These are phyloP conservation scores for Eutypa lata DNA, from an alignment of 2,329 filamentous ascomycete genomes.

Conservation along the genomic window DNA sequence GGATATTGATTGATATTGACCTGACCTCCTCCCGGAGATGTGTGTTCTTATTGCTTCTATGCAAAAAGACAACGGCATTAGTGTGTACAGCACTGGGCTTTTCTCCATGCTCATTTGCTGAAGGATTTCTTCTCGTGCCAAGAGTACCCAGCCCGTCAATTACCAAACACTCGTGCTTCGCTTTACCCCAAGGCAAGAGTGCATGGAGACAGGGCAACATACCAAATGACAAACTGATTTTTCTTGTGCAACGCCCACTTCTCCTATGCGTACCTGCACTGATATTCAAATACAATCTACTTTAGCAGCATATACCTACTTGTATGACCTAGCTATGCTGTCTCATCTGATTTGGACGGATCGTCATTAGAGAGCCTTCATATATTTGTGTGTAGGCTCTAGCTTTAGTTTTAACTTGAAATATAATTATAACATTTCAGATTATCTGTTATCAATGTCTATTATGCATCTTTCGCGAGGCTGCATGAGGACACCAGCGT, in stretches of 20 bases:
- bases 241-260: neutral
- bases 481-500: too few species aligned
- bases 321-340: too few species aligned
- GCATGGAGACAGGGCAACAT: slow-evolving; percentile 64
- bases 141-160: slow-evolving; percentile 47
- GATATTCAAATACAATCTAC: too few species aligned
- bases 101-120: slow-evolving; percentile 40
- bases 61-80: slow-evolving; percentile 35
- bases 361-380: too few species aligned
- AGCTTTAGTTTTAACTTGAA: too few species aligned
- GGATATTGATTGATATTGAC: neutral
- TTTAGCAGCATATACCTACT: too few species aligned
- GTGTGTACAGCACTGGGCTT: slow-evolving; percentile 49
- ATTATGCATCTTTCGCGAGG: too few species aligned
- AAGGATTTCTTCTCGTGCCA: slow-evolving; percentile 49
- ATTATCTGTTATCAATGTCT: too few species aligned
- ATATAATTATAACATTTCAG: too few species aligned
- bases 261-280: too few species aligned
- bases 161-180: slow-evolving; percentile 63
- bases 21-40: neutral
- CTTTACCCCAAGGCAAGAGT: slow-evolving; percentile 38
- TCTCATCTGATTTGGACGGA: too few species aligned
- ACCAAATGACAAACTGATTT: neutral
- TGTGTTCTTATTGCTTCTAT: neutral
- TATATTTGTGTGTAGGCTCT: too few species aligned